Base-by-base conservation (phyloP, 2,329 filamentous ascomycete genomes). In the Aspergillus sp. region DNA sequence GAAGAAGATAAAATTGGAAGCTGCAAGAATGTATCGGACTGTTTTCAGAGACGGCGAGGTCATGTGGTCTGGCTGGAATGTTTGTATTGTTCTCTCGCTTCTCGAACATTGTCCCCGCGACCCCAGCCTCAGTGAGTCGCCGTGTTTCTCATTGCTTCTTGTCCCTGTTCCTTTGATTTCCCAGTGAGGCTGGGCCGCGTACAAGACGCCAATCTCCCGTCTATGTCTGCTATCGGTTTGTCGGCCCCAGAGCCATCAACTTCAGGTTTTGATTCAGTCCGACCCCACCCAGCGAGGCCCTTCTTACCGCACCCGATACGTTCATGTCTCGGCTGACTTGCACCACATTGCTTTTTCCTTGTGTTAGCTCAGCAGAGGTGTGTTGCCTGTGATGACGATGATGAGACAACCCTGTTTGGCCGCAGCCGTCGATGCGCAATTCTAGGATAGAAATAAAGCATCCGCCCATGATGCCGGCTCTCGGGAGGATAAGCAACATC, bases 241-340 rank as follows among this genome's bases (percentile, higher is more conserved):
- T 25, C 28, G 8, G 23, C 45, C 25, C 53, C 50, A 46, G 49
- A 60, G 54, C 8, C 51, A 55, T 60, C 38, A 28, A 51, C 15
- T n/a, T 38, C 49, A 54, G 30, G 19, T 43, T 22, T 47, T 41
- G 7, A 31, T 25, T 45, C 30, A 47, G 47, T 31, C 43, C n/a
- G 17, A 23, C 22, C 45, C 31, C 23, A n/a, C 25, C 25, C 34
- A 9, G n/a, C 34, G n/a, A 17, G 19, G 3, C 28, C 23, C 22
- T 22, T 51, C 38, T n/a, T 45, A 31, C 64, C 49, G 62, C 64
- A 68, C 49, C 57, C 58, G 55, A 62, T 61, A 41, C n/a, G 15
- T 19, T n/a, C 54, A 11, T 60, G 30, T 38, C 52, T 57, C 47
- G n/a, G 41, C 34, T 57, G 25, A 41, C 43, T 19, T 59, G 56